These are phyloP conservation scores for Odontarrhena argentea DNA, from an alignment of 345 rosid genomes.

Conservation along the genomic window DNA sequence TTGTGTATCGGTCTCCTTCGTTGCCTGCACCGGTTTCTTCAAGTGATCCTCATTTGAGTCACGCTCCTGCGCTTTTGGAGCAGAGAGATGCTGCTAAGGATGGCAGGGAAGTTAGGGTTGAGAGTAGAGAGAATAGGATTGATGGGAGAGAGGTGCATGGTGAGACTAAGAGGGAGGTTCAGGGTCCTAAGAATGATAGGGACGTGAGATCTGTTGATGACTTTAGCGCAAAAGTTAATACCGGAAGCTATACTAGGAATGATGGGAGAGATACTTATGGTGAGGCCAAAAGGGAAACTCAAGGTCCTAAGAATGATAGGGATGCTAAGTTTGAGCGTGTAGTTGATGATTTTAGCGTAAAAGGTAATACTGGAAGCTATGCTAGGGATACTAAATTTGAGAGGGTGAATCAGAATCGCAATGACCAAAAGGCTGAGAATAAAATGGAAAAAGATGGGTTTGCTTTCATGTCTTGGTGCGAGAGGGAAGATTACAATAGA, in stretches of 20 bases:
- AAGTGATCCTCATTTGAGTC: slow-evolving; percentile 55
- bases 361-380: slow-evolving; percentile 21
- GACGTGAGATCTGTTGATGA: slow-evolving; percentile 69
- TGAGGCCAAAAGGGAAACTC: slow-evolving; percentile 58
- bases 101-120: slow-evolving; percentile 54
- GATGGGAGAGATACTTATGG: slow-evolving; percentile 55
- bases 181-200: slow-evolving; percentile 62
- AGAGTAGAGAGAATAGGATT: slow-evolving; percentile 58
- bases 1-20: slow-evolving; percentile 55
- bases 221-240: slow-evolving; percentile 26
- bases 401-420: slow-evolving; percentile 53
- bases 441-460: slow-evolving; percentile 71
- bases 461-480: slow-evolving; percentile 79
- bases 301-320: slow-evolving; percentile 42
- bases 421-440: slow-evolving; percentile 58
- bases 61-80: slow-evolving; percentile 45
- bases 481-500: slow-evolving; percentile 75
- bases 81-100: slow-evolving; percentile 65
- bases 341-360: slow-evolving; percentile 56
- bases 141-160: slow-evolving; percentile 61
- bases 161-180: slow-evolving; percentile 78
- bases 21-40: slow-evolving; percentile 46
- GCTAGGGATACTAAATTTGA: slow-evolving; percentile 64
- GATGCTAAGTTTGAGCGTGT: slow-evolving; percentile 51
- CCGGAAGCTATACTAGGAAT: slow-evolving; percentile 43